Base-by-base conservation (phyloP, 139 green algal species). In the Haematococcus sp. region DNA sequence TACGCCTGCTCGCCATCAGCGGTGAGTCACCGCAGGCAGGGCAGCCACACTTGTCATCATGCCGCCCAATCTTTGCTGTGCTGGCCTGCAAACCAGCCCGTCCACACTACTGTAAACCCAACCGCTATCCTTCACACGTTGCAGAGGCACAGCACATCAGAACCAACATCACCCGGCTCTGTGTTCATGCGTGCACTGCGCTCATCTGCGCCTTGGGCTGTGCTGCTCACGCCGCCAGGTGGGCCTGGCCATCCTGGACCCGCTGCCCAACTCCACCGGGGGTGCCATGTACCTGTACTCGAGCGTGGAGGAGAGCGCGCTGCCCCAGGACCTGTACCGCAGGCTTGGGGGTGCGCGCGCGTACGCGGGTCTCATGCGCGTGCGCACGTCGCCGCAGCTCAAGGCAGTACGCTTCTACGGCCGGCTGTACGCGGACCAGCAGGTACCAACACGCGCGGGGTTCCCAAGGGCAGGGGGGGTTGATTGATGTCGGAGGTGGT, bases 261-360 rank as follows among this genome's bases (percentile, higher is more conserved):
- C 83, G 0, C 68, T 97, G 63, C 66, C 72, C 46, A 73, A 67
- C 67, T 63, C 56, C 74, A 97, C 81, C 17, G 93, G 93, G 0
- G 93, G 93, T 13, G 74, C 32, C 7, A 32, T 97, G 51, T 89
- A 84, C 67, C 84, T 97, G 34, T 98, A 98, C 81, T 70, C 80
- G 17, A 76, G 63, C 0, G 65, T 70, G 22, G 82, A 90, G 61
- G 88, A 92, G 19, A 71, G 70, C 2, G 80, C 88, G 0, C 56
- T 93, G 77, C 82, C 88, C 16, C 88, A 97, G 90, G 91, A 97
- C 68, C 76, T 97, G 11, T 97, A 96, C 74, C 87, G 90, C 71
- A 84, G 91, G 43, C 71, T 97, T 15, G 75, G 61, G 16, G 66
- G 79, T 13, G 76, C 83, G 0, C 71, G 76, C 61, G 92, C 89